A percentile compares a stretch with the other conserved stretches of the same genome.
Evolutionary conservation across 352 stramenopile genomes (phyloP).

Genomic region (Globisporangium barbulae): DNA sequence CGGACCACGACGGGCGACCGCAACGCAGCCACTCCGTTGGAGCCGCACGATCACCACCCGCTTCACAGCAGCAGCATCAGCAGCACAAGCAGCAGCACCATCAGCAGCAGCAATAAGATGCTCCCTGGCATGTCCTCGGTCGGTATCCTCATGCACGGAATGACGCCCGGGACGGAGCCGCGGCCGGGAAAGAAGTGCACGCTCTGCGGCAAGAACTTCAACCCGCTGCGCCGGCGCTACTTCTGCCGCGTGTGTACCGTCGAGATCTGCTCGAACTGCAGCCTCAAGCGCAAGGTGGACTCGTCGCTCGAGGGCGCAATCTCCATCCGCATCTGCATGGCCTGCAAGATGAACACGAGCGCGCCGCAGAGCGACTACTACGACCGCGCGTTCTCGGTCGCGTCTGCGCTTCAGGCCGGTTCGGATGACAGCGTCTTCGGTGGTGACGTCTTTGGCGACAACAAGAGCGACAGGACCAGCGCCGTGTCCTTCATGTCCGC

Average conservation of each 20-base stretch:
- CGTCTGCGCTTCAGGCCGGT: conserved; percentile 20
- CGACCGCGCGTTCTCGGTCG: conserved; percentile 46
- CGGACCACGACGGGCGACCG: conserved; percentile 1
- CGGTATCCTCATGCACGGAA: conserved; percentile 1
- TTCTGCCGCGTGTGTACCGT: conserved; percentile 60
- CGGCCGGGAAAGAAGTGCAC: conserved; percentile 53
- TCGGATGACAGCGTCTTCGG: conserved; percentile 22
- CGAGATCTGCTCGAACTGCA: conserved; percentile 72
- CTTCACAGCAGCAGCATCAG: conserved; percentile 23
- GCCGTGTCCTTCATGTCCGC: conserved; percentile 18
- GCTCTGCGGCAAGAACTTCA: conserved; percentile 81
- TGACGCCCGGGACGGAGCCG: conserved; percentile 7
- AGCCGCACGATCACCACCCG: not conserved
- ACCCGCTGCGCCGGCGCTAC: conserved; percentile 69
- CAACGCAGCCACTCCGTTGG: not conserved
- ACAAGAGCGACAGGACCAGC: conserved; percentile 16
- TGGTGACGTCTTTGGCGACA: conserved; percentile 12
- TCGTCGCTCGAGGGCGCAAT: conserved; percentile 27
- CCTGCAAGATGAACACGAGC: conserved; percentile 67
- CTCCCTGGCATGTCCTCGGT: not conserved
- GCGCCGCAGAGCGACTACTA: conserved; percentile 50
- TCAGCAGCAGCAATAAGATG: conserved; percentile 1
- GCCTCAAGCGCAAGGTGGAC: conserved; percentile 46
- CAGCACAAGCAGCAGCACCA: conserved; percentile 14
- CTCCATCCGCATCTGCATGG: conserved; percentile 65